Evolutionary conservation across 805 yeast genomes (phyloP), one percentile per base, ranked within the genome.

Genomic region (Candida tallmaniae): DNA sequence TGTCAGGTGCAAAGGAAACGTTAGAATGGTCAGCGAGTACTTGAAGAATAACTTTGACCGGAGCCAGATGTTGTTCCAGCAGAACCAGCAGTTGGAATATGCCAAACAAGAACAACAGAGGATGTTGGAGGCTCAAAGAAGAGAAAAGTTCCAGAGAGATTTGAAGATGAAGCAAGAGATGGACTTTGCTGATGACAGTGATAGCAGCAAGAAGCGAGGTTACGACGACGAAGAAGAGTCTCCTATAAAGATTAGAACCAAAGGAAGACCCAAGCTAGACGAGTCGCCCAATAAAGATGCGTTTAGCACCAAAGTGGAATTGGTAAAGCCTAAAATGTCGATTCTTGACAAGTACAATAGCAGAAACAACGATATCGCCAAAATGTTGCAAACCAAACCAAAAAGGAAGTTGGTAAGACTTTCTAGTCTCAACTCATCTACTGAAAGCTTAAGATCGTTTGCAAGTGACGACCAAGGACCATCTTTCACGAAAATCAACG

Each of bases 1-100:
- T 46, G 65, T 63, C 16, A 63, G 61, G 38, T 69, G 68, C 4
- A 63, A 56, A 44, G 71, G 71, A 5, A 62, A 65, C 29, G 51
- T 66, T 18, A 53, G 70, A 25, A 67, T 62, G 15, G 55, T 65
- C 31, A 57, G 62, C 19, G 58, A 50, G 36, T 62, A 64, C 63
- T 51, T 67, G 22, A 52, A 55, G 4, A 65, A 60, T n/a, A 62
- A 59, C 38, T 58, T 45, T 38, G 49, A 51, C 32, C 52, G 51
- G 33, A 48, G 39, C 8, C 60, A 49, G 5, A 48, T 52, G n/a
- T 34, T 56, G 9, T 41, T 27, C 24, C 24, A 34, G 18, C 32
- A 46, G 5, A 45, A 47, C 11, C 45, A 41, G 17, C 38, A 34
- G 6, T 35, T 33, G 25, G 35, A 40, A 23, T 36, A 43, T 13